Percentiles rank a stretch among this genome's conserved stretches.
Evolutionary conservation across 2,329 filamentous ascomycete genomes (phyloP).

Genomic region (Fusarium sp.): DNA sequence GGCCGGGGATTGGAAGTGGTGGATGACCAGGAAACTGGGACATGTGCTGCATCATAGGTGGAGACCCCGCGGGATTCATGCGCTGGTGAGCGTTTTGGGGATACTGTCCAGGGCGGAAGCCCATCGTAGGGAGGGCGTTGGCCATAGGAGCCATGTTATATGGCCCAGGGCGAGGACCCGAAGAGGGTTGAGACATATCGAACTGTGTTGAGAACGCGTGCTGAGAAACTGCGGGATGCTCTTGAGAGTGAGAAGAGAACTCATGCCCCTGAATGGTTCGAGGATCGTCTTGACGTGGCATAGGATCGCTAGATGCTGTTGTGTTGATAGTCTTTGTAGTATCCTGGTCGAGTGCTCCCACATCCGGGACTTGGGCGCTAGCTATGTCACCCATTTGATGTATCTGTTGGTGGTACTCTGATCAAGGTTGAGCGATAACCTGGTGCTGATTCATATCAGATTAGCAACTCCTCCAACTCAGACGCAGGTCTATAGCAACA

Average conservation of each 20-base stretch:
- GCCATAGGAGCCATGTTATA: conserved; percentile 61
- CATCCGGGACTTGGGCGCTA: conserved; percentile 19
- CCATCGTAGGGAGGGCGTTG: conserved; percentile 54
- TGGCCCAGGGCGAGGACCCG: conserved; percentile 40
- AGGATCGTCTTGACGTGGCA: conserved; percentile 12
- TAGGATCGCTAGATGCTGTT: conserved; percentile 1
- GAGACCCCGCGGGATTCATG: conserved; percentile 48
- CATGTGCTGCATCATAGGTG: conserved; percentile 53
- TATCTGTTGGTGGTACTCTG: not conserved
- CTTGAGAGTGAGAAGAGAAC: conserved; percentile 33
- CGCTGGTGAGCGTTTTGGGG: conserved; percentile 48
- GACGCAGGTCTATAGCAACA: not conserved
- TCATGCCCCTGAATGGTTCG: conserved; percentile 31
- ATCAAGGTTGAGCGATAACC: not conserved
- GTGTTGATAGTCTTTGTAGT: conserved; percentile 12
- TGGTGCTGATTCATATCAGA: not conserved
- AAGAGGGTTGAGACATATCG: conserved; percentile 50
- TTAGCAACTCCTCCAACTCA: conserved; percentile 6
- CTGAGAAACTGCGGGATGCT: conserved; percentile 46
- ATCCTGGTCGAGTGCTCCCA: conserved; percentile 13
- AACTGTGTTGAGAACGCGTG: conserved; percentile 55
- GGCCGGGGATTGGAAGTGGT: conserved; percentile 50
- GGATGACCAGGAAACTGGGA: conserved; percentile 52
- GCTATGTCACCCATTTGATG: conserved; percentile 40
- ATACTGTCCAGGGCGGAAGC: conserved; percentile 52